A percentile compares a stretch with the other conserved stretches of the same genome.
Evolutionary conservation across 176 grass and related monocot genomes (phyloP).

Genomic region (Oryza glumipatula): DNA sequence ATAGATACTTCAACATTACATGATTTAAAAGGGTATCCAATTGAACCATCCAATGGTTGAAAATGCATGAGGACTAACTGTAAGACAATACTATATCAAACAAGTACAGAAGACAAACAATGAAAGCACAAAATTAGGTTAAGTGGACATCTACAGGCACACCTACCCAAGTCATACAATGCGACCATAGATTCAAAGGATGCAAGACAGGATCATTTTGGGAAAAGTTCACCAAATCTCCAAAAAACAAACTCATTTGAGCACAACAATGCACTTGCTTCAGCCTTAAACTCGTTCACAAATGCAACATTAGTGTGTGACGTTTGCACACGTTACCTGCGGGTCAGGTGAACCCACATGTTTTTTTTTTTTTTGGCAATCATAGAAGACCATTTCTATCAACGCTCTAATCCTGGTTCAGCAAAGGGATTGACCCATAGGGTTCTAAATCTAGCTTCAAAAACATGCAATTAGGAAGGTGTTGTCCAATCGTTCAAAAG

Average conservation of each 20-base stretch:
- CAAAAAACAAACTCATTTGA: not conserved
- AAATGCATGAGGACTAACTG: not conserved
- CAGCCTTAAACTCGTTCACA: not conserved
- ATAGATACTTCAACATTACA: not conserved
- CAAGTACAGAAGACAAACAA: not conserved
- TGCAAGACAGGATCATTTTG: not conserved
- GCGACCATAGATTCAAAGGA: not conserved
- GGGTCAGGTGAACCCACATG: not conserved
- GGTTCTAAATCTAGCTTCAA: not conserved
- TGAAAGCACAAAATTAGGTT: not conserved
- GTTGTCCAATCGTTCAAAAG: conserved; percentile 9
- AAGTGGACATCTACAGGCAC: not conserved
- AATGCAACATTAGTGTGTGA: not conserved
- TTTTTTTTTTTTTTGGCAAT: not conserved
- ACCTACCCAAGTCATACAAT: not conserved
- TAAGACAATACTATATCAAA: not conserved
- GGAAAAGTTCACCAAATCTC: not conserved
- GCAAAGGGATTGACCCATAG: not conserved
- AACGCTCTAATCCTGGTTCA: not conserved
- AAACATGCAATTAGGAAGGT: not conserved
- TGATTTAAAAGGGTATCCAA: not conserved
- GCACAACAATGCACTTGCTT: conserved; percentile 11
- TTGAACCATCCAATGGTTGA: not conserved
- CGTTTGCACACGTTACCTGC: not conserved
- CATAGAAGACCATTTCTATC: not conserved